A percentile compares a stretch with the other conserved stretches of the same genome.
Conservation (phyloP, 2,329 filamentous ascomycete genomes). For the Decorospora gaudefroyi region DNA sequence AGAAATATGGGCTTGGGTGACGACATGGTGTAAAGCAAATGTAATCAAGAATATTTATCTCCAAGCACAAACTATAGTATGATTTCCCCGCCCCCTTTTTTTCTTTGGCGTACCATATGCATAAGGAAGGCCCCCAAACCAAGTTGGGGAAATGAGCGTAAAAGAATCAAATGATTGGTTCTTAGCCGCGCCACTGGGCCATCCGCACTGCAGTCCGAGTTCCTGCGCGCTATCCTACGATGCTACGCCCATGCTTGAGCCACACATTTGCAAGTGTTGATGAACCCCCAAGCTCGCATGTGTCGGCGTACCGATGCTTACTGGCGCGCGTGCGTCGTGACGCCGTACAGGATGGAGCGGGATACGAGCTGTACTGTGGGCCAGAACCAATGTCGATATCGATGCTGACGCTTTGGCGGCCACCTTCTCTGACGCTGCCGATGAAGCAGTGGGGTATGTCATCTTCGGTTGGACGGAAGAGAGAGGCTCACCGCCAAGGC, state of each 20-base stretch:
- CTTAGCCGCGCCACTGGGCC: neutral
- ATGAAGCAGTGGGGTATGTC: conserved; percentile 8
- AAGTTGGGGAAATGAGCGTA: conserved; percentile 2
- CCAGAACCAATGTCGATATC: conserved; percentile 13
- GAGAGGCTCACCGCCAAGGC: conserved; percentile 19
- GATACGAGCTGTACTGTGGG: conserved; percentile 5
- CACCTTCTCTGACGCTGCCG: conserved; percentile 5
- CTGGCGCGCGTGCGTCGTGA: conserved; percentile 1
- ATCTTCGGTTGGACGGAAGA: conserved; percentile 9
- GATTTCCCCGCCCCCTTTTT: conserved; percentile 11
- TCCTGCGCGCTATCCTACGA: conserved; percentile 2
- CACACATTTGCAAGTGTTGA: neutral
- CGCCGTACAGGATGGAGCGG: neutral
- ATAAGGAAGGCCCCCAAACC: neutral
- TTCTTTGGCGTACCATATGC: neutral
- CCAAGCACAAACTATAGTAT: conserved; percentile 10
- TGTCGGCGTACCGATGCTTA: neutral
- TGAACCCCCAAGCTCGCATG: neutral
- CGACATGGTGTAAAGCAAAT: conserved; percentile 6
- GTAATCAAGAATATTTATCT: neutral
- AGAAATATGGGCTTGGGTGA: no score
- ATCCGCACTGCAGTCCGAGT: neutral
- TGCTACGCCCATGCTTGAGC: neutral
- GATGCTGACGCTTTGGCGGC: conserved; percentile 14
- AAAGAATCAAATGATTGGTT: conserved; percentile 7